Base-by-base conservation (phyloP, 2,329 filamentous ascomycete species). In the Mollisiaceae sp. region DNA sequence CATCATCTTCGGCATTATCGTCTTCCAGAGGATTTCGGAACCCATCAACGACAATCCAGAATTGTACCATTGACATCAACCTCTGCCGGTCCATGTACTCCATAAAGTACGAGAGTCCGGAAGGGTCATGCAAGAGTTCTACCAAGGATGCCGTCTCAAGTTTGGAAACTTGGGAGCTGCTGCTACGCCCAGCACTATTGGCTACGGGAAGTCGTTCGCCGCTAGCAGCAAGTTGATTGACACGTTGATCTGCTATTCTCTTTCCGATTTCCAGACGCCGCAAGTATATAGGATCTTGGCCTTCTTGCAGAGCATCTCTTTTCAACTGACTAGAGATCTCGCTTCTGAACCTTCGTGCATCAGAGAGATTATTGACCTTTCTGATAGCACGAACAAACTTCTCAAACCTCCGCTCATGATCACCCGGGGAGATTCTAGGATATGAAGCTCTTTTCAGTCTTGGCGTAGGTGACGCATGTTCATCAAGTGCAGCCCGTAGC, bases 61-160 rank as follows among this genome's bases (percentile, higher is more conserved):
- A 99, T 74, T 99, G 95, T 6, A 99, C 94, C 56, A 97, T 81
- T 15, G 91, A 86, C 90, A 98, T 94, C 32, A 94, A 83, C 18
- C 86, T 85, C 75, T 94, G 91, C 50, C 95, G 89, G 76, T 99
- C 95, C 95, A 99, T 99, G 75, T 93, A 98, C 76, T 99, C 95
- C 95, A 99, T 99, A 80, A 99, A 98, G 76, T 97, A 99, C 2
- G 95, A 98, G 9, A 99, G 83, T 0, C 93, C 94, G 0, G 94
- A 91, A 2, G 95, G 87, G 77, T 96, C 93, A 71, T 94, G 91
- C 65, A 99, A 83, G n/a, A 99, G 84, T 70, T 98, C 93, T 14
- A 89, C 86, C 1, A 98, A 82, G 0, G 91, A 89, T 8, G 90
- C 90, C 71, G 91, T 91, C 69, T 93, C 89, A 45, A 94, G 81